Evolutionary conservation across 805 yeast genomes (phyloP).

Genomic region (Blastobotrys mokoenaii): DNA sequence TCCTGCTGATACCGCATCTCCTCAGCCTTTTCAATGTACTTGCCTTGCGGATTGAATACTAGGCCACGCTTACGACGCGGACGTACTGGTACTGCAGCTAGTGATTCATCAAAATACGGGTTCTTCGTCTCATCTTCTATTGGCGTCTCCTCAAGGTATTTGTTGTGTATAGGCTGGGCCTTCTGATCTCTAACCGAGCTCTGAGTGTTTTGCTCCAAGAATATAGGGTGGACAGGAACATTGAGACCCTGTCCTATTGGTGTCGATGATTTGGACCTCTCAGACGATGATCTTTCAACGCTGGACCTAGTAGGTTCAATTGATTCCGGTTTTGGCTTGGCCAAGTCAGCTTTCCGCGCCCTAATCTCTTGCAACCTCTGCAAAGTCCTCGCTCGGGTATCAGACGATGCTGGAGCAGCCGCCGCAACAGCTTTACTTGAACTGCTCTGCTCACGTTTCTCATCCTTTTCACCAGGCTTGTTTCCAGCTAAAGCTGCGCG

Average conservation of each 20-base stretch:
- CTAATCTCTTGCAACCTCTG: not conserved
- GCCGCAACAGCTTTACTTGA: too few relatives aligned
- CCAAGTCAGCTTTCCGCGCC: not conserved
- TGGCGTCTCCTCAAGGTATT: slow-evolving; percentile 6
- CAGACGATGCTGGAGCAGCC: too few relatives aligned
- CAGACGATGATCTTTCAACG: not conserved
- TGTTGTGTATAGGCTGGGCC: too few relatives aligned
- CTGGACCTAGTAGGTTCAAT: not conserved
- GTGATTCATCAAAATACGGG: slow-evolving; percentile 31
- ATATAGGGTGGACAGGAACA: slow-evolving; percentile 26
- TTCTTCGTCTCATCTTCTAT: slow-evolving; percentile 15
- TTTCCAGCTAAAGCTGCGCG: not conserved
- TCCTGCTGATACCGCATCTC: slow-evolving; percentile 36
- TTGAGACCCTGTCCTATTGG: slow-evolving; percentile 17
- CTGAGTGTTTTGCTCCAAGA: slow-evolving; percentile 11
- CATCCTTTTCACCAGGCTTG: not conserved
- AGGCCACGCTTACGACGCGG: slow-evolving; percentile 30
- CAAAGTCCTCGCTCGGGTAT: not conserved
- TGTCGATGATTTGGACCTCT: not conserved
- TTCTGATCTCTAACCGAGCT: not conserved
- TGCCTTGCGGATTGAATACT: slow-evolving; percentile 54
- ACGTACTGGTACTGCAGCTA: too few relatives aligned
- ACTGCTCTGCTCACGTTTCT: not conserved
- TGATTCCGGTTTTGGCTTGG: not conserved
- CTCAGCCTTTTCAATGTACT: slow-evolving; percentile 47